A percentile compares a stretch with the other conserved stretches of the same genome.
These are phyloP conservation scores for Entoloma clypeatum DNA, from an alignment of 1,284 basidiomycete genomes.

Conservation along the genomic window DNA sequence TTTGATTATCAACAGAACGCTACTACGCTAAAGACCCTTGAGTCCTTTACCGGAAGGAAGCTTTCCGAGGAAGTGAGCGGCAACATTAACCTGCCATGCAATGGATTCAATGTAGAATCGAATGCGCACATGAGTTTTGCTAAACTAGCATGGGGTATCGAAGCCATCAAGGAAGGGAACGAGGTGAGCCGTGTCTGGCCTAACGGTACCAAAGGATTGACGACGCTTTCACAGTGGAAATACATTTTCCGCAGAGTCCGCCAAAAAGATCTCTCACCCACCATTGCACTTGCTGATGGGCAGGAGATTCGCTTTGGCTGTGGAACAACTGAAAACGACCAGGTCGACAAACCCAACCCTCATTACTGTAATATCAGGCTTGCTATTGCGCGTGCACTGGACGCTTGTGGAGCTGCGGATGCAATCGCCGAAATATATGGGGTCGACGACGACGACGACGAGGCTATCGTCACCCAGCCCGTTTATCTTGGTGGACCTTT, in stretches of 20 bases:
- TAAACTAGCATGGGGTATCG: slow-evolving; percentile 16
- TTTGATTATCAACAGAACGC: slow-evolving; percentile 3
- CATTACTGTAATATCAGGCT: slow-evolving; percentile 8
- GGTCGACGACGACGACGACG: slow-evolving; percentile 5
- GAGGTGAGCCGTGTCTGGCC: slow-evolving; percentile 1
- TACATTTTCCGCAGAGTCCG: slow-evolving; percentile 10
- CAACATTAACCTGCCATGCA: slow-evolving; percentile 15
- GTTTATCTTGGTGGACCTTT: slow-evolving; percentile 15
- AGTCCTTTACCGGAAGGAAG: slow-evolving; percentile 14
- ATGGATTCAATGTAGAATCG: slow-evolving; percentile 2
- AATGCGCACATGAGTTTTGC: not conserved
- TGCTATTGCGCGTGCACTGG: slow-evolving; percentile 5
- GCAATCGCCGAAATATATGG: slow-evolving; percentile 9
- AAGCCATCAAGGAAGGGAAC: slow-evolving; percentile 2
- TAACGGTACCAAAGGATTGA: too few species aligned
- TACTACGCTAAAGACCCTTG: slow-evolving; percentile 9
- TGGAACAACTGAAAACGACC: not conserved
- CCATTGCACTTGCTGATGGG: slow-evolving; percentile 4
- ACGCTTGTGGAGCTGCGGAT: slow-evolving; percentile 11
- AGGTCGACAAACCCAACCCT: slow-evolving; percentile 5
- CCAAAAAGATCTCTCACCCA: not conserved
- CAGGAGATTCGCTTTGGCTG: slow-evolving; percentile 3
- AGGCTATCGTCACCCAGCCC: not conserved
- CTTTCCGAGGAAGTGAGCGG: slow-evolving; percentile 4
- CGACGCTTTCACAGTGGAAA: too few species aligned